These are phyloP conservation scores for Grosmannia clavigera DNA, from an alignment of 2,329 filamentous ascomycete species.

Conservation along the genomic window DNA sequence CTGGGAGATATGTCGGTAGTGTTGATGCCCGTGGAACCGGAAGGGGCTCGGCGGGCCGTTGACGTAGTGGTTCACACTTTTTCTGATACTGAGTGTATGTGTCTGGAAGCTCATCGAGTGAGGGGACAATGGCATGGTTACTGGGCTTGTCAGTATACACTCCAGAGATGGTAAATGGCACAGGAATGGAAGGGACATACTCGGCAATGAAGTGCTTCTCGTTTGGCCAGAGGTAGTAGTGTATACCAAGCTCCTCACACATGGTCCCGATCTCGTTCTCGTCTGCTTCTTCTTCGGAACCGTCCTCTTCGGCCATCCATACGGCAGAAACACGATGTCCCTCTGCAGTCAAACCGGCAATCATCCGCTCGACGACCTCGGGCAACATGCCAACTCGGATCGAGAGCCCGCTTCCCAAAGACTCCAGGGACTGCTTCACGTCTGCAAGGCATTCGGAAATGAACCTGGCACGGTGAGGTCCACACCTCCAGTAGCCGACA, in stretches of 20 bases:
- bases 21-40: conserved; percentile 35
- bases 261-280: conserved; percentile 41
- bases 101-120: conserved; percentile 52
- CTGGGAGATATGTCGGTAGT: conserved; percentile 47
- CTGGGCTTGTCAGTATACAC: conserved; percentile 25
- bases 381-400: conserved; percentile 50
- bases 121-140: conserved; percentile 44
- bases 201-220: conserved; percentile 73
- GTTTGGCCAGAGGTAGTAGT: conserved; percentile 56
- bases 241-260: conserved; percentile 38
- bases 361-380: conserved; percentile 46
- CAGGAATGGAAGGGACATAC: conserved; percentile 27
- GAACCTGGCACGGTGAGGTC: conserved; percentile 60
- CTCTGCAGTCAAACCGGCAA: conserved; percentile 31
- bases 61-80: conserved; percentile 55
- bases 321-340: conserved; percentile 43
- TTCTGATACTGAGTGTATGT: conserved; percentile 68
- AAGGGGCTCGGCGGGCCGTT: conserved; percentile 46
- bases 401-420: conserved; percentile 45
- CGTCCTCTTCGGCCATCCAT: conserved; percentile 64
- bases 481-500: conserved; percentile 60
- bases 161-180: background rate
- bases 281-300: conserved; percentile 55
- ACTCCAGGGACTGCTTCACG: conserved; percentile 49
- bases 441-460: conserved; percentile 62